Evolutionary conservation across 78 protist species (phyloP), one percentile per base, ranked within the genome.

Genomic region (Dictyostelium purpureum): DNA sequence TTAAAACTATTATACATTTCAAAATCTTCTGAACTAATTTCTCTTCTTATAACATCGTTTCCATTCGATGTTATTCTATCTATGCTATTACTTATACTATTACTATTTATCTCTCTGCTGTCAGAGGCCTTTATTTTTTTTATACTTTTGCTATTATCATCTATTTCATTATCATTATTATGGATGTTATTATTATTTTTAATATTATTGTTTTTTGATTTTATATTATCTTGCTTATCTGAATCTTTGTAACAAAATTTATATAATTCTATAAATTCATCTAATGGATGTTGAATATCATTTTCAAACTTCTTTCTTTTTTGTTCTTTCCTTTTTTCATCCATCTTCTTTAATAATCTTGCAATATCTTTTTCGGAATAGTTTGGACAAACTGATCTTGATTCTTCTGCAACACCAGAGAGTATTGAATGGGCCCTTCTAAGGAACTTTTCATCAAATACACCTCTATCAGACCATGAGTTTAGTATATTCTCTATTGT

Each of bases 361-460:
- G 57, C 31, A 0, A 42, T 42, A 18, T 73, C 91, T 31, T 73
- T 85, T 35, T 85, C 91, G 4, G 91, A 66, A 2, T 57, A 24
- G n/a, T 73, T 38, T 28, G 91, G 91, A 59, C 91, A 85, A n/a
- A 85, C 33, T 12, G 78, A 73, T 59, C 91, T 74, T 19, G 59
- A 49, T 28, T 51, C 66, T 40, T 56, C 70, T 47, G 40, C 40
- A 24, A 61, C 65, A 28, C 79, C 90, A 10, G 78, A n/a, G 10
- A 82, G 40, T 35, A 70, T 54, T n/a, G 90, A 70, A 7, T 54
- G 47, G 18, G 90, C 81, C 33, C 67, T 54, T 26, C 82, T 47
- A 40, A 73, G 7, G 9, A 85, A 59, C 19, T 26, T n/a, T 11
- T 70, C 74, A 31, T 85, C 76, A 47, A 85, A 85, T 14, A 85